Percentiles rank a stretch among this genome's conserved stretches.
Conservation (phyloP, 768 basidiomycete genomes). For the Hortiboletus flavorubellus region DNA sequence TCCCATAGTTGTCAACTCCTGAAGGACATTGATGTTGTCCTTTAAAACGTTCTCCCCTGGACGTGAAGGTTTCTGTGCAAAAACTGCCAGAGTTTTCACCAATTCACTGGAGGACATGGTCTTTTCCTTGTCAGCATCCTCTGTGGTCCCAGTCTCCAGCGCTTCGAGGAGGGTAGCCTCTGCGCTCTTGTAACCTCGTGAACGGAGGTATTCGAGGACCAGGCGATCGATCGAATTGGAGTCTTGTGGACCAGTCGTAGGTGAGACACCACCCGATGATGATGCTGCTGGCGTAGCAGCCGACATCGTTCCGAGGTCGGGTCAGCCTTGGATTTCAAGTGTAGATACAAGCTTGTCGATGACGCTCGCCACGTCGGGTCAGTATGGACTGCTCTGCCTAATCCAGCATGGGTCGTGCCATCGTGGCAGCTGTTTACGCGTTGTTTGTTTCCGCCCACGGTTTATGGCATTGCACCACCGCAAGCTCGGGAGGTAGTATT, state of each 20-base stretch:
- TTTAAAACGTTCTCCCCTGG: slow-evolving; percentile 71
- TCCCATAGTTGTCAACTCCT: slow-evolving; percentile 65
- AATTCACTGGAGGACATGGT: slow-evolving; percentile 48
- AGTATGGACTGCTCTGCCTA: not conserved
- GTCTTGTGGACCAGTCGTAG: slow-evolving; percentile 30
- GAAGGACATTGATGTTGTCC: slow-evolving; percentile 60
- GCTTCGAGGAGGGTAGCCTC: slow-evolving; percentile 43
- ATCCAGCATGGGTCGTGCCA: too few species aligned
- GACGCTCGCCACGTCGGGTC: not conserved
- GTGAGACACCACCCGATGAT: slow-evolving; percentile 33
- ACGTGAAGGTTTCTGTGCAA: slow-evolving; percentile 62
- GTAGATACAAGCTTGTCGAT: not conserved
- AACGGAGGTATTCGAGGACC: slow-evolving; percentile 48
- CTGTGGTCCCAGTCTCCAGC: slow-evolving; percentile 30
- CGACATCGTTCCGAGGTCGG: slow-evolving; percentile 22
- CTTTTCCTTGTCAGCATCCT: slow-evolving; percentile 39
- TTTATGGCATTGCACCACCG: not conserved
- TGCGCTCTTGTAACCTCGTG: slow-evolving; percentile 43
- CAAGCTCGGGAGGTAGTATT: not conserved
- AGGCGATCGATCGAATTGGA: slow-evolving; percentile 36
- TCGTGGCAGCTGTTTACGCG: slow-evolving; percentile 4
- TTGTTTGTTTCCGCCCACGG: slow-evolving; percentile 6
- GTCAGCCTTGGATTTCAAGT: not conserved
- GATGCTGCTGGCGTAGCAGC: slow-evolving; percentile 32
- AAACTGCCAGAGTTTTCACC: slow-evolving; percentile 59